Percentiles rank a stretch among this genome's conserved stretches.
Evolutionary conservation across 2,329 filamentous ascomycete species (phyloP).

Genomic region (Chrysoporthe puriensis): DNA sequence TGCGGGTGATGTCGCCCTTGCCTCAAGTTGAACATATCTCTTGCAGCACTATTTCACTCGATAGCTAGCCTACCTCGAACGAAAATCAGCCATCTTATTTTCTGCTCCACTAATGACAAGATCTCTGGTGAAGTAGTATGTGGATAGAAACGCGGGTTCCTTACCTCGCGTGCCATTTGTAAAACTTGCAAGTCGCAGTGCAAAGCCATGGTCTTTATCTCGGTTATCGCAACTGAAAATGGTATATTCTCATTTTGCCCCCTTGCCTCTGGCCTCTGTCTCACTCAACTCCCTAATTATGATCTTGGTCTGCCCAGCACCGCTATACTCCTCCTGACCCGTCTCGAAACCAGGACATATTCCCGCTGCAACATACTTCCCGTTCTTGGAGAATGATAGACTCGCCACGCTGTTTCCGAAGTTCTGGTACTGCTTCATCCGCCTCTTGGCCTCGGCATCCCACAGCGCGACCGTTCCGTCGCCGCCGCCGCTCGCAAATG

Average conservation of each 20-base stretch:
- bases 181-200: not conserved
- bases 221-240: not conserved
- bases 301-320: conserved; percentile 74
- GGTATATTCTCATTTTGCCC: conserved; percentile 58
- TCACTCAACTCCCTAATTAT: conserved; percentile 84
- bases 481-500: conserved; percentile 86
- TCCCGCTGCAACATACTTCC: conserved; percentile 76
- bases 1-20: not conserved
- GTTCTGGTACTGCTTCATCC: conserved; percentile 87
- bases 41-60: conserved; percentile 13
- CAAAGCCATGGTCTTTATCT: conserved; percentile 10
- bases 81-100: conserved; percentile 12
- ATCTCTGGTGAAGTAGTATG: not conserved
- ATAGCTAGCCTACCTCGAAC: conserved; percentile 19
- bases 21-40: not conserved
- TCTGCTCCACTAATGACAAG: not conserved
- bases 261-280: conserved; percentile 86
- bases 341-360: conserved; percentile 88
- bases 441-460: conserved; percentile 88
- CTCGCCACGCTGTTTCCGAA: conserved; percentile 79
- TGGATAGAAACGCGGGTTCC: not conserved
- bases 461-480: conserved; percentile 91
- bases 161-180: conserved; percentile 13
- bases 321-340: conserved; percentile 77
- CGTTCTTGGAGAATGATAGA: conserved; percentile 76